Percentiles rank a stretch among this genome's conserved stretches.
phyloP scores from a whole-genome alignment of 2,329 filamentous ascomycete species.

The Clarireedia homoeocarpa region DNA sequence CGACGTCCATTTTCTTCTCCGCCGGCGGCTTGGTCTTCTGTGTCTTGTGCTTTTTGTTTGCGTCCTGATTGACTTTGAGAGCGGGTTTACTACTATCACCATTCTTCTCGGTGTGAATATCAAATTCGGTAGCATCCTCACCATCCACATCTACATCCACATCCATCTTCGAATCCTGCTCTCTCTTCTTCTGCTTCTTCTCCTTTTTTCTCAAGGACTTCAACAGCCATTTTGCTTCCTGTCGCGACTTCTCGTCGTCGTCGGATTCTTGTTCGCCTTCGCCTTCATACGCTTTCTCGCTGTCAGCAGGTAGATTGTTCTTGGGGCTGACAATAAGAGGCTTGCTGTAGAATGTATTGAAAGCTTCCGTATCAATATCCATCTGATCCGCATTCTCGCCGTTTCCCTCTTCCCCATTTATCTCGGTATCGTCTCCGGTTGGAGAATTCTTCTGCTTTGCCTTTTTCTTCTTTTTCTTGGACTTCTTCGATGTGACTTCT shows the following conservation, averaged over 20 bases:
- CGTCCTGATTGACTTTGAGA: neutral
- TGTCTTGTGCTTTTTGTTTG: neutral
- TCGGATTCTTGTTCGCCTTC: conserved; percentile 1
- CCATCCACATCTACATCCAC: neutral
- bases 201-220: conserved; percentile 7
- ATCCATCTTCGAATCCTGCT: conserved; percentile 3
- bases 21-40: neutral
- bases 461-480: conserved; percentile 12
- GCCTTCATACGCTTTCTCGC: conserved; percentile 6
- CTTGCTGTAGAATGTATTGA: conserved; percentile 9
- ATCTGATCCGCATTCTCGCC: neutral
- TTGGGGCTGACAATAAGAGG: neutral
- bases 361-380: conserved; percentile 3
- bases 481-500: conserved; percentile 6
- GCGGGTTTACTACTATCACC: neutral
- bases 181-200: conserved; percentile 6
- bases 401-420: neutral
- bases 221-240: conserved; percentile 3
- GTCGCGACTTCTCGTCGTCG: neutral
- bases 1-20: neutral
- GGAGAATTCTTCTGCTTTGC: conserved; percentile 4
- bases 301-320: neutral
- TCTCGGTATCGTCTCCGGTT: neutral
- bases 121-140: neutral
- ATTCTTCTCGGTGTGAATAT: neutral